phyloP scores from a whole-genome alignment of 2,329 filamentous ascomycete genomes.

The Botryosphaeria dothidea region DNA sequence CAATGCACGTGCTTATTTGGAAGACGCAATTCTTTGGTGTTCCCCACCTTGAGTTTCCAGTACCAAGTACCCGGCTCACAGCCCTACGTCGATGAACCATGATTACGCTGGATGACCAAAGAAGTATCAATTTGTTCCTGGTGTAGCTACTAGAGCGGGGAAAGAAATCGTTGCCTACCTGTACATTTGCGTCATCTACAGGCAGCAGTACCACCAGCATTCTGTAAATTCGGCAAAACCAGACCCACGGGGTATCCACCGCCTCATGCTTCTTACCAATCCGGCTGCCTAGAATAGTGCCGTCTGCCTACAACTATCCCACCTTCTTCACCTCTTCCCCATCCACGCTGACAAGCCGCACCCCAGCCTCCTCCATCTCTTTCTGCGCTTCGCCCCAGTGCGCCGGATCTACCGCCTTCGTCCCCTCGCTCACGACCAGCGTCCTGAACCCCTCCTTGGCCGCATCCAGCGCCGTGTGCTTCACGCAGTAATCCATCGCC shows the following conservation, averaged over 20 bases:
- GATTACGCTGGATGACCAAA: neutral
- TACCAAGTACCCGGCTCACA: no score
- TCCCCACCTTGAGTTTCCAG: no score
- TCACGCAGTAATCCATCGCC: constrained; percentile 88
- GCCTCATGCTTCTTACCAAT: no score
- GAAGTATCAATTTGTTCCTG: neutral
- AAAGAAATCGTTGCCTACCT: neutral
- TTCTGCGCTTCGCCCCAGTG: constrained; percentile 58
- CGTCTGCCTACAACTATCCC: constrained; percentile 19
- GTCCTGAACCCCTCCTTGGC: constrained; percentile 72
- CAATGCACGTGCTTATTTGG: no score
- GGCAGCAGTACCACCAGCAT: no score
- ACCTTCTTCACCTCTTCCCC: constrained; percentile 59
- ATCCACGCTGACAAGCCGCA: constrained; percentile 61
- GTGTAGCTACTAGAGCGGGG: neutral
- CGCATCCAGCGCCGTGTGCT: constrained; percentile 77
- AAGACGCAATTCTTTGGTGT: no score
- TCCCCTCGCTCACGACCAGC: constrained; percentile 77
- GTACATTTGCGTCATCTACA: neutral
- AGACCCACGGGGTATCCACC: no score
- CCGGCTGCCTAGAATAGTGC: no score
- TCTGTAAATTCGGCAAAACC: no score
- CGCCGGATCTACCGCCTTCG: constrained; percentile 66
- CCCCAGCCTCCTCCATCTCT: constrained; percentile 60
- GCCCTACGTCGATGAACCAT: no score